Conservation (phyloP, 169 alveolate species). For the Perkinsus olseni region DNA sequence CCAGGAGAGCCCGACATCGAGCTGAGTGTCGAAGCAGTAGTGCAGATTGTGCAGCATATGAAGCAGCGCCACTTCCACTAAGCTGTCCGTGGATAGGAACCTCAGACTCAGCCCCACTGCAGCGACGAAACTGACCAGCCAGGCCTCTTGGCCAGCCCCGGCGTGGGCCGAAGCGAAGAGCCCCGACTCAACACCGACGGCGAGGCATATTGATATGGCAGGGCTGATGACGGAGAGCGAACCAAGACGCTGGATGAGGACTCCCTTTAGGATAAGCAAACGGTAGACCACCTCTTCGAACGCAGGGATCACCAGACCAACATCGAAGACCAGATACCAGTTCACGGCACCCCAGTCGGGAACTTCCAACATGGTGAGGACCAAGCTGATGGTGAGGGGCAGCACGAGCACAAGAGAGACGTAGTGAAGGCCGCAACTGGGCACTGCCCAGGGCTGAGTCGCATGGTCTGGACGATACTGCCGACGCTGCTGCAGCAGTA, state of each 20-base stretch:
- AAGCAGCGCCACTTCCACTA: background rate
- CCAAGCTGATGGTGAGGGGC: background rate
- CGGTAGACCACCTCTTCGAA: background rate
- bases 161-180: background rate
- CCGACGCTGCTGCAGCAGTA: background rate
- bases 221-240: background rate
- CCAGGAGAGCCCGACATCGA: background rate
- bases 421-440: background rate
- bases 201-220: background rate
- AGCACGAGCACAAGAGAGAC: background rate
- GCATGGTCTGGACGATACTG: background rate
- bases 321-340: background rate
- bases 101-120: background rate
- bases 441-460: background rate
- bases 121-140: background rate
- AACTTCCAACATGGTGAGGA: background rate
- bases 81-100: background rate
- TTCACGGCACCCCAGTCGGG: background rate
- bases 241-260: background rate
- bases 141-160: background rate
- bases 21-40: background rate
- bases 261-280: background rate
- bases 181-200: background rate
- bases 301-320: background rate
- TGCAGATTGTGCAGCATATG: background rate